These are phyloP conservation scores for Penicillium sp. DNA, from an alignment of 2,329 filamentous ascomycete species.

Conservation along the genomic window DNA sequence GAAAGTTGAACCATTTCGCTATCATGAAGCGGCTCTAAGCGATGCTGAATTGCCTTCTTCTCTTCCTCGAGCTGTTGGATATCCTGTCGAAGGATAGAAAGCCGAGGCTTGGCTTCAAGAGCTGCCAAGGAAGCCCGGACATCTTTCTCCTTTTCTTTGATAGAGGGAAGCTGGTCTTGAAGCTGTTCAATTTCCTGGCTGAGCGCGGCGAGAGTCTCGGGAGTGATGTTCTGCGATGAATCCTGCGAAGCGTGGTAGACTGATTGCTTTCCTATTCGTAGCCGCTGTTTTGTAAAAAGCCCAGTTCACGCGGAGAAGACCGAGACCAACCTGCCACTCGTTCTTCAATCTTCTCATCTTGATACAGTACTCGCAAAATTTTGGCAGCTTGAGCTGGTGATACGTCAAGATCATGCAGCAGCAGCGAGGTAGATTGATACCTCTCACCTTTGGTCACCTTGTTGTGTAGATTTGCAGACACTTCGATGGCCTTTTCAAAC, in stretches of 20 bases:
- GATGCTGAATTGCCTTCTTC: conserved; percentile 40
- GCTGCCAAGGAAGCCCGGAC: conserved; percentile 48
- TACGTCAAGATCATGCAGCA: neutral
- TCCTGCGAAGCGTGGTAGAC: conserved; percentile 60
- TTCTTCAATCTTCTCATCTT: conserved; percentile 58
- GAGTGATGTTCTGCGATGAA: conserved; percentile 47
- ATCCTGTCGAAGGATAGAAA: conserved; percentile 48
- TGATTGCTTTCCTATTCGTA: conserved; percentile 55
- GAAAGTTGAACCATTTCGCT: conserved; percentile 45
- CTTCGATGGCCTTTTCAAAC: conserved; percentile 49
- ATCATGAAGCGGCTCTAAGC: conserved; percentile 42
- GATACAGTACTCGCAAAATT: conserved; percentile 61
- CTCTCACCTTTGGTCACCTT: conserved; percentile 55
- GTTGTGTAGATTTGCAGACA: conserved; percentile 61
- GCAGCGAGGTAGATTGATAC: neutral
- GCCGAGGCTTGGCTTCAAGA: conserved; percentile 50
- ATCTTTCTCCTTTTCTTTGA: conserved; percentile 49
- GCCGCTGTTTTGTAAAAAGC: neutral
- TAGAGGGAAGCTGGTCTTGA: conserved; percentile 43
- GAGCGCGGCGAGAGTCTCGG: conserved; percentile 50
- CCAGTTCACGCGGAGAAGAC: neutral
- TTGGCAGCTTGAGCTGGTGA: conserved; percentile 55
- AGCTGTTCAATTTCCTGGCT: conserved; percentile 50
- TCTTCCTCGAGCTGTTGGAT: conserved; percentile 47
- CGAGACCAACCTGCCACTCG: conserved; percentile 50